Evolutionary conservation across 768 basidiomycete species (phyloP).

Genomic region (Dendrothele bispora): DNA sequence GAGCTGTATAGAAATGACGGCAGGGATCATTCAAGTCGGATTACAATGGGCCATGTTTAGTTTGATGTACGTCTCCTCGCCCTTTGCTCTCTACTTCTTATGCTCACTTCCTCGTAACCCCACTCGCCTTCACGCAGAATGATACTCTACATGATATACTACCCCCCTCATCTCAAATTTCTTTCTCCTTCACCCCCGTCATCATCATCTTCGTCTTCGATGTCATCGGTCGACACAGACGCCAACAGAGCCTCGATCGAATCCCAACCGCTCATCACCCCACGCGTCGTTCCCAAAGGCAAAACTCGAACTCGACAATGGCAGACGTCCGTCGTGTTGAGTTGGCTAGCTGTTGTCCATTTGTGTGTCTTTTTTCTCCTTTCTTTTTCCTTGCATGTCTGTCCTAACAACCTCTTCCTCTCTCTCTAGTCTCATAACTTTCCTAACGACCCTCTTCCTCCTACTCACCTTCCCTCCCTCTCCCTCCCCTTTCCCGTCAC

Average conservation of each 20-base stretch:
- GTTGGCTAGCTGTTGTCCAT: slow-evolving; percentile 70
- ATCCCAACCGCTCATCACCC: too few species aligned
- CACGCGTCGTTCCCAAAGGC: too few species aligned
- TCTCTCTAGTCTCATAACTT: slow-evolving; percentile 49
- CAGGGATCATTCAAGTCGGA: slow-evolving; percentile 80
- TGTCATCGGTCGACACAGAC: slow-evolving; percentile 42
- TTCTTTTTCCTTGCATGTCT: neutral
- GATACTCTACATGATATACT: slow-evolving; percentile 90
- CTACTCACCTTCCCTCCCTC: slow-evolving; percentile 43
- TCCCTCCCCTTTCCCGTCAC: slow-evolving; percentile 32
- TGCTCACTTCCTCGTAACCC: neutral
- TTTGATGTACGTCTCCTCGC: slow-evolving; percentile 77
- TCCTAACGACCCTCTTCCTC: slow-evolving; percentile 67
- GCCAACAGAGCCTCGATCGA: slow-evolving; percentile 39
- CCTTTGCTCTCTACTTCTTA: too few species aligned
- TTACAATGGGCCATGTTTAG: slow-evolving; percentile 86
- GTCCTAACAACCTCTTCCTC: slow-evolving; percentile 8
- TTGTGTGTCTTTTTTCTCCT: slow-evolving; percentile 63
- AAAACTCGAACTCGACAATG: slow-evolving; percentile 65
- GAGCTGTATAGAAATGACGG: slow-evolving; percentile 75
- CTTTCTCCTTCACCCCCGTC: too few species aligned
- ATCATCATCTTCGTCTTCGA: slow-evolving; percentile 40
- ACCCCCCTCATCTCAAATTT: slow-evolving; percentile 83
- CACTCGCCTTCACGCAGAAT: slow-evolving; percentile 57
- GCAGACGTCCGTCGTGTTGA: slow-evolving; percentile 73